These are phyloP conservation scores for Linum trigynum DNA, from an alignment of 345 rosid genomes.

Conservation along the genomic window DNA sequence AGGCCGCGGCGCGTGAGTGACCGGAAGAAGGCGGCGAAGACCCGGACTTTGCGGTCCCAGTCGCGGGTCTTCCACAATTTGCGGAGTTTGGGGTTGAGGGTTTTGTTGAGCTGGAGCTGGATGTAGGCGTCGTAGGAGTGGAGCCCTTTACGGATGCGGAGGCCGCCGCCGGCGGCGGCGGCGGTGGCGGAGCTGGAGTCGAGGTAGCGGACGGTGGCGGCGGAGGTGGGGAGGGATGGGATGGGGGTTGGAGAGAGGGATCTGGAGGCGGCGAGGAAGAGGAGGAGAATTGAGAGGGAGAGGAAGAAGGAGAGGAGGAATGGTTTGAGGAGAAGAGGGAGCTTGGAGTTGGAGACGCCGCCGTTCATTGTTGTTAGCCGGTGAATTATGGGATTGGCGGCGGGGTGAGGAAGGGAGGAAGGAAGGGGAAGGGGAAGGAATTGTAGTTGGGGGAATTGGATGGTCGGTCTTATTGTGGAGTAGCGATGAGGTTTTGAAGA, in stretches of 20 bases:
- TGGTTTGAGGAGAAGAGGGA: constrained; percentile 19
- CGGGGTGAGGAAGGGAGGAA: not conserved
- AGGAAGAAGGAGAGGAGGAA: constrained; percentile 23
- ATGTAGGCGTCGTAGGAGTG: constrained; percentile 27
- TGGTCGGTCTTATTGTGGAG: too few species aligned
- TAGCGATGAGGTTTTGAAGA: too few species aligned
- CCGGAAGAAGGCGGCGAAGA: constrained; percentile 23
- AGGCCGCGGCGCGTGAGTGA: constrained; percentile 18
- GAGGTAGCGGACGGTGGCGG: too few species aligned
- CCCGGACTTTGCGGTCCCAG: constrained; percentile 33
- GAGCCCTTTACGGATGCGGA: constrained; percentile 33
- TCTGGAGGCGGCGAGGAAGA: constrained; percentile 15
- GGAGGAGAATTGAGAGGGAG: constrained; percentile 15
- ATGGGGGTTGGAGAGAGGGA: not conserved
- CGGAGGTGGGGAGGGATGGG: not conserved
- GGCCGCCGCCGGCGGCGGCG: constrained; percentile 5
- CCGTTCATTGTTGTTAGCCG: not conserved
- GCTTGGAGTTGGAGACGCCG: constrained; percentile 5
- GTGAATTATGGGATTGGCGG: not conserved
- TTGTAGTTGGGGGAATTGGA: too few species aligned
- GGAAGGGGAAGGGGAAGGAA: too few species aligned
- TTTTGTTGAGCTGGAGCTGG: constrained; percentile 32
- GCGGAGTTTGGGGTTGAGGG: constrained; percentile 34
- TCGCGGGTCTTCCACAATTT: constrained; percentile 33
- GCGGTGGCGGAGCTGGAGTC: too few species aligned